These are phyloP conservation scores for Hyaloscypha hepaticicola DNA, from an alignment of 495 filamentous ascomycete genomes.

Conservation along the genomic window DNA sequence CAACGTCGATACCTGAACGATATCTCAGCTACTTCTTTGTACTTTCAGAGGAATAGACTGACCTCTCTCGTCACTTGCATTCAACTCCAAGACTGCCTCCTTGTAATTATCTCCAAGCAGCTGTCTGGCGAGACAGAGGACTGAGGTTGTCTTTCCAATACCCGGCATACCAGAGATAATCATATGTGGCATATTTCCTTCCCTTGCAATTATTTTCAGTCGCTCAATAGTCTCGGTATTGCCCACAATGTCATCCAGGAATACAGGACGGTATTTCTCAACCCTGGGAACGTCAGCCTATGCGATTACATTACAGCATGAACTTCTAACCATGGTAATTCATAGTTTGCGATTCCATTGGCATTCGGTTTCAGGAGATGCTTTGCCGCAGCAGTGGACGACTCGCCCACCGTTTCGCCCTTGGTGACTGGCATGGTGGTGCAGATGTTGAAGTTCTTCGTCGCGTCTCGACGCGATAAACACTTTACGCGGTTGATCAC, in stretches of 20 bases:
- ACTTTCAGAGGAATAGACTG: not conserved
- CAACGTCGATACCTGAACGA: slow-evolving; percentile 82
- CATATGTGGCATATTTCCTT: slow-evolving; percentile 99
- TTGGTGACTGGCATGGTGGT: slow-evolving; percentile 26
- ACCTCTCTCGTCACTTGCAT: slow-evolving; percentile 95
- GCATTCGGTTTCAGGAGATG: slow-evolving; percentile 64
- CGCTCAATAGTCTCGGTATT: slow-evolving; percentile 98
- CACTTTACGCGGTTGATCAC: slow-evolving; percentile 57
- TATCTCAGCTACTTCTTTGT: not conserved
- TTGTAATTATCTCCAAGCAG: slow-evolving; percentile 93
- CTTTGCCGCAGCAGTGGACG: slow-evolving; percentile 70
- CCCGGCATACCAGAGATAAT: slow-evolving; percentile 99
- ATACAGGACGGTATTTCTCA: slow-evolving; percentile 93
- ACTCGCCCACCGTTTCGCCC: slow-evolving; percentile 57
- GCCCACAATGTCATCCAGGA: slow-evolving; percentile 94
- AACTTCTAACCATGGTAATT: slow-evolving; percentile 81
- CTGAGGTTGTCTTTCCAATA: slow-evolving; percentile 97
- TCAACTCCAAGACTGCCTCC: slow-evolving; percentile 94
- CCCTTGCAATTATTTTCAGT: slow-evolving; percentile 96
- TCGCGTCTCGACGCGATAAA: slow-evolving; percentile 25
- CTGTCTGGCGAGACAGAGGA: slow-evolving; percentile 90
- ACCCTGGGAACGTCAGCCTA: slow-evolving; percentile 61
- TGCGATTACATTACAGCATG: slow-evolving; percentile 16
- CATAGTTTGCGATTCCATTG: slow-evolving; percentile 66
- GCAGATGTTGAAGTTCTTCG: not conserved